Evolutionary conservation across 2,329 filamentous ascomycete species (phyloP), one percentile per base, ranked within the genome.

Genomic region (Aspergillus neoniger): DNA sequence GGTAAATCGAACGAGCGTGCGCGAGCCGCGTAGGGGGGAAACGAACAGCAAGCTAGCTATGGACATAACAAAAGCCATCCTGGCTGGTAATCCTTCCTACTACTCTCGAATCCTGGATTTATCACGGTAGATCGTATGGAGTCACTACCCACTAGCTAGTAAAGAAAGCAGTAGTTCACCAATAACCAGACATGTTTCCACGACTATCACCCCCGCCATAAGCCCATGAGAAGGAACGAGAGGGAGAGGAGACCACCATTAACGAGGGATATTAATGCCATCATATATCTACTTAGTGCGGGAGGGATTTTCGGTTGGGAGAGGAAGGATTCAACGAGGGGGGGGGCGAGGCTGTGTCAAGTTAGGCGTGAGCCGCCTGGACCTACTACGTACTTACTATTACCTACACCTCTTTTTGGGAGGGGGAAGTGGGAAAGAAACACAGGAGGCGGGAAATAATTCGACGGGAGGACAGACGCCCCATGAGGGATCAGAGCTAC

Each of bases 311-410:
- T 51, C 50, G 57, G 58, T 54, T 57, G 53, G 57, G 58, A 23
- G 50, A 43, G 19, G 19, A 32, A 36, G 38, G 48, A 48, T 36
- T 36, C 32, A 36, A 14, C 12, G 32, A 14, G 32, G 1, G 12
- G 32, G 4, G 58, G 58, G 58, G 57, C 58, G 59, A 51, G 64
- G 62, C 55, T 60, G 60, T 57, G 58, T 36, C 32, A 36, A 36
- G 32, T 36, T 36, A 36, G 32, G 32, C 32, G 32, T 36, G 32
- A 36, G 32, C 32, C 32, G 32, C 32, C 32, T 14, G 32, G 32
- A 28, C 30, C n/a, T 28, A 38, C n/a, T 28, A 38, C 21, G 14
- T 32, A 41, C 10, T 25, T 28, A 28, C 6, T 28, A 28, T 39
- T 17, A 51, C 25, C 21, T 21, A 38, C 49, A 49, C 30, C 15